These are phyloP conservation scores for Buddleja alternifolia DNA, from an alignment of 257 asterid species.

Conservation along the genomic window DNA sequence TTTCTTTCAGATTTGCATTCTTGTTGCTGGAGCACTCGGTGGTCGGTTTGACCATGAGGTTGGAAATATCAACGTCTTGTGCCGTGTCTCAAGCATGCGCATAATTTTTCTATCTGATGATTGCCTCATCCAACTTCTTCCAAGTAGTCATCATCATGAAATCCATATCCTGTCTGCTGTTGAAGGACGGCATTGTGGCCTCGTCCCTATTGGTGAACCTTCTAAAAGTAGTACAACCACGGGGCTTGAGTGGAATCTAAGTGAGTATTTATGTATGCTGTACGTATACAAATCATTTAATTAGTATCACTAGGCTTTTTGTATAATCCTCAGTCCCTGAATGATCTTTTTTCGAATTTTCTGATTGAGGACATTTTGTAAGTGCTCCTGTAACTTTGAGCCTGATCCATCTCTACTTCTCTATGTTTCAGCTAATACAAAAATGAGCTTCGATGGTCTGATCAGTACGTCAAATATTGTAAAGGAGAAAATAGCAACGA, in stretches of 20 bases:
- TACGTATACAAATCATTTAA: too few species aligned
- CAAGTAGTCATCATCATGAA: slow-evolving; percentile 66
- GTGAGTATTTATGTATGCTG: slow-evolving; percentile 47
- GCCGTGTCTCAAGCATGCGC: slow-evolving; percentile 57
- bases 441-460: slow-evolving; percentile 84
- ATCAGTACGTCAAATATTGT: slow-evolving; percentile 87
- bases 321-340: too few species aligned
- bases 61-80: slow-evolving; percentile 82
- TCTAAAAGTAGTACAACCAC: slow-evolving; percentile 73
- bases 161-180: slow-evolving; percentile 57
- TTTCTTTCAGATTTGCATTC: slow-evolving; percentile 70
- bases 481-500: slow-evolving; percentile 59
- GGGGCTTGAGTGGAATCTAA: slow-evolving; percentile 88
- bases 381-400: neutral
- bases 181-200: slow-evolving; percentile 95
- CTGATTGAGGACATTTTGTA: neutral
- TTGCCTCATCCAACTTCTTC: slow-evolving; percentile 89
- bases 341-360: too few species aligned
- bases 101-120: slow-evolving; percentile 84
- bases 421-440: slow-evolving; percentile 58
- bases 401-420: slow-evolving; percentile 24
- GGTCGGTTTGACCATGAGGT: slow-evolving; percentile 97
- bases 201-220: slow-evolving; percentile 70
- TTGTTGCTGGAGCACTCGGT: slow-evolving; percentile 94
- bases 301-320: too few species aligned